Conservation (phyloP, 176 grass and related monocot species). For the Oryza brachyantha region DNA sequence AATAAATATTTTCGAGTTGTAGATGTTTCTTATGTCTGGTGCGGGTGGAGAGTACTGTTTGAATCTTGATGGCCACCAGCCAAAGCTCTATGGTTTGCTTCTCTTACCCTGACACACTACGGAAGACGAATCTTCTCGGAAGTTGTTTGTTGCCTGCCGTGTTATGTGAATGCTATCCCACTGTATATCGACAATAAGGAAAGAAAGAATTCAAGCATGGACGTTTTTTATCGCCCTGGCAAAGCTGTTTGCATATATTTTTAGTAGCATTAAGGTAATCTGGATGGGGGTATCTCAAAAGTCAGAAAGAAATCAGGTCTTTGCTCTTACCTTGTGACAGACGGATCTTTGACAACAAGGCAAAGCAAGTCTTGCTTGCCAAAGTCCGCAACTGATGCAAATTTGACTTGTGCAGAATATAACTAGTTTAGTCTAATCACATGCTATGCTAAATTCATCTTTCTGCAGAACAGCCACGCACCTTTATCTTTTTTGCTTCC, state of each 20-base stretch:
- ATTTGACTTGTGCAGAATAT: not conserved
- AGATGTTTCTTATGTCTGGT: conserved; percentile 7
- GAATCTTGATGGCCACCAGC: not conserved
- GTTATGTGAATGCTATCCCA: conserved; percentile 14
- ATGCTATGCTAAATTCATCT: not conserved
- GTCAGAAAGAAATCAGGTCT: conserved; percentile 10
- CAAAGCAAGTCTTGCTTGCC: not conserved
- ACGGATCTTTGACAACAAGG: conserved; percentile 8
- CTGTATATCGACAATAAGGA: conserved; percentile 34
- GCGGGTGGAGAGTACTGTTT: not conserved
- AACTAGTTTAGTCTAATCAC: not conserved
- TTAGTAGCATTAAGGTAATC: not conserved
- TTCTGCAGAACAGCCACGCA: no score
- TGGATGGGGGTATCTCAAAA: not conserved
- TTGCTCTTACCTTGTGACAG: conserved; percentile 15
- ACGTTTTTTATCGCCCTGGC: no score
- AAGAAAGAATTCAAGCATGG: not conserved
- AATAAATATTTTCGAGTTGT: conserved; percentile 10
- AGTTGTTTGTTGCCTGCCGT: conserved; percentile 16
- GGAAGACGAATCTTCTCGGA: conserved; percentile 22
- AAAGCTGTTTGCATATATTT: not conserved
- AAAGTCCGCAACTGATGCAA: not conserved
- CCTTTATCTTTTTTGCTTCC: no score
- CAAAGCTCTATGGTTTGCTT: not conserved
- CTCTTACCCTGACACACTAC: not conserved